Percentiles rank a stretch among this genome's conserved stretches.
phyloP scores from a whole-genome alignment of 441 rosid genomes.

The Flueggea neowawraea region DNA sequence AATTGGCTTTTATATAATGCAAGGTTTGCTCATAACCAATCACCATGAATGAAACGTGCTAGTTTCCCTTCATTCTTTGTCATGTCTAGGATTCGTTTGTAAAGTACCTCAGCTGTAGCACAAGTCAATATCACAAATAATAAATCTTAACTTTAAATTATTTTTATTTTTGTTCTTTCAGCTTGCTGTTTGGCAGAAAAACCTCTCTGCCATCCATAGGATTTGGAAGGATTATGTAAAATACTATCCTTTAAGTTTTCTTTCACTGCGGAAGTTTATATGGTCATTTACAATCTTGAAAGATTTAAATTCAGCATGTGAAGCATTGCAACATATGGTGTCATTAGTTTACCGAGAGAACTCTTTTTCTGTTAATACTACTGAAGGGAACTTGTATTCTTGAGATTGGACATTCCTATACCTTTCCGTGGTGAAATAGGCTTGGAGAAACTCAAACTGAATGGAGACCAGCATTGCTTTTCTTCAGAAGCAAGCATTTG shows the following conservation, averaged over 20 bases:
- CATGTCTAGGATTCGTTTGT: not conserved
- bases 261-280: constrained; percentile 49
- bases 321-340: constrained; percentile 77
- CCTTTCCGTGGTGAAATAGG: constrained; percentile 37
- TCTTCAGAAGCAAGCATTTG: constrained; percentile 18
- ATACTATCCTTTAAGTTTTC: constrained; percentile 49
- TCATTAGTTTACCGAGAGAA: constrained; percentile 37
- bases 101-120: not conserved
- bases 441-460: constrained; percentile 31
- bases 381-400: constrained; percentile 29
- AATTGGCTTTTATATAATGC: no score
- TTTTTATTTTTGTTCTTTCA: constrained; percentile 31
- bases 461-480: constrained; percentile 27
- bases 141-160: not conserved
- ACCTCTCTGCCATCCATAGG: constrained; percentile 45
- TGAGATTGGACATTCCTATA: constrained; percentile 69
- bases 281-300: constrained; percentile 64
- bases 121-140: no score
- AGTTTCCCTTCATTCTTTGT: not conserved
- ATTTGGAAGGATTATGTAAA: constrained; percentile 66
- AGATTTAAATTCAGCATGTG: constrained; percentile 68
- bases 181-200: constrained; percentile 71
- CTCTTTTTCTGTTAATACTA: constrained; percentile 20
- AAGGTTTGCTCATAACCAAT: no score
- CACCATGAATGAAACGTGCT: no score